A percentile compares a stretch with the other conserved stretches of the same genome.
Conservation (phyloP, 139 green algal species). For the Closterium sp. region DNA sequence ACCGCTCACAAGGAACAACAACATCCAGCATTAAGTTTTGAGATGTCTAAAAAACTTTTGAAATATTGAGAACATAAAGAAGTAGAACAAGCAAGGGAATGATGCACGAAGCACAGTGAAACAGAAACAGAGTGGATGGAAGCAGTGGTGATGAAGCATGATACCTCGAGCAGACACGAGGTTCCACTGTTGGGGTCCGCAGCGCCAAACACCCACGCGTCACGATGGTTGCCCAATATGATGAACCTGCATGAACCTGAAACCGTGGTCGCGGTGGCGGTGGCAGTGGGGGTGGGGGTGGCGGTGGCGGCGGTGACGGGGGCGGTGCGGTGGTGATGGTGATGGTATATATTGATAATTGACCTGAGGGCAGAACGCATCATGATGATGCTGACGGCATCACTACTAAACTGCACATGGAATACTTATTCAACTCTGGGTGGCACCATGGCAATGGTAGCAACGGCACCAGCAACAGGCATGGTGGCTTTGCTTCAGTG, state of each 20-base stretch:
- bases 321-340: not conserved
- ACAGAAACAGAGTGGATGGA: not conserved
- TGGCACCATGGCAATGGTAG: not conserved
- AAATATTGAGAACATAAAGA: too few species aligned
- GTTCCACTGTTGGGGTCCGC: slow-evolving; percentile 52
- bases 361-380: not conserved
- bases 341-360: not conserved
- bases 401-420: not conserved
- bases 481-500: not conserved
- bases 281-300: not conserved
- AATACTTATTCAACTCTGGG: too few species aligned
- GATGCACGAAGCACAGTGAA: too few species aligned
- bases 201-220: slow-evolving; percentile 50
- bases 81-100: too few species aligned
- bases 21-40: too few species aligned
- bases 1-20: too few species aligned
- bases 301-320: too few species aligned
- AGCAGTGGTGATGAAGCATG: slow-evolving; percentile 9
- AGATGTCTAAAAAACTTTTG: too few species aligned
- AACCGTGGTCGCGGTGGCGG: not conserved
- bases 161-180: slow-evolving; percentile 28
- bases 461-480: not conserved
- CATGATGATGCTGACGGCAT: not conserved
- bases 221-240: slow-evolving; percentile 50
- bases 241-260: slow-evolving; percentile 46